Evolutionary conservation across 768 basidiomycete species (phyloP).

Genomic region (Plicaturopsis crispa): DNA sequence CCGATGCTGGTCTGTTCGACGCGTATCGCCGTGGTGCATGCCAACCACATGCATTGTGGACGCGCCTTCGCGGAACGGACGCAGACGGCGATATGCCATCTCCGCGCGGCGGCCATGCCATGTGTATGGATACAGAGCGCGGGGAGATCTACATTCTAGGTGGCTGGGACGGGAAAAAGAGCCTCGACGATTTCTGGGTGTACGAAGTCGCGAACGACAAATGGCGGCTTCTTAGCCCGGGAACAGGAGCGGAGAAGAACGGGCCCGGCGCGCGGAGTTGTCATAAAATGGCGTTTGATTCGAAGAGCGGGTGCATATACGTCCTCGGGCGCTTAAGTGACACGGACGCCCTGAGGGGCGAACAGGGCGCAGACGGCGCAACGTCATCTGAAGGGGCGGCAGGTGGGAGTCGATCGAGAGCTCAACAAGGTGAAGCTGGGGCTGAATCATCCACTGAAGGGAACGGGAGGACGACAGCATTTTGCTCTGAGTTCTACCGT

Average conservation of each 20-base stretch:
- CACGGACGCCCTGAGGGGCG: conserved; percentile 31
- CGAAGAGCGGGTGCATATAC: conserved; percentile 63
- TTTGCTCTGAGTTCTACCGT: conserved; percentile 67
- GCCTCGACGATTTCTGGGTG: conserved; percentile 74
- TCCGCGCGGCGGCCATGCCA: conserved; percentile 71
- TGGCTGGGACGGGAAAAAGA: conserved; percentile 69
- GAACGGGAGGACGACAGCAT: conserved; percentile 18
- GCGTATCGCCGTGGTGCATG: conserved; percentile 38
- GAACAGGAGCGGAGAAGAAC: conserved; percentile 46
- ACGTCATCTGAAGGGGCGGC: conserved; percentile 6
- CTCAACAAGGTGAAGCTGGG: too few species aligned
- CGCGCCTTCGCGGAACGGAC: conserved; percentile 48
- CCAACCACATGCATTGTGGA: conserved; percentile 58
- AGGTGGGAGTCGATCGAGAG: conserved; percentile 8
- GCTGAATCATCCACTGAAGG: too few species aligned
- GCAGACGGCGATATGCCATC: conserved; percentile 59
- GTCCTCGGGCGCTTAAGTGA: conserved; percentile 65
- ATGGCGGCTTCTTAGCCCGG: conserved; percentile 55
- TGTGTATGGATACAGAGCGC: conserved; percentile 65
- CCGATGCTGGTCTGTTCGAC: conserved; percentile 53
- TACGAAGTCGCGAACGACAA: conserved; percentile 51
- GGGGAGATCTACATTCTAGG: conserved; percentile 70
- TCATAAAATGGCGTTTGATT: conserved; percentile 78
- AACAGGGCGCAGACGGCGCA: conserved; percentile 13
- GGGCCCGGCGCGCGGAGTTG: conserved; percentile 70